phyloP scores from a whole-genome alignment of 495 filamentous ascomycete species.

The Neurospora sp. region DNA sequence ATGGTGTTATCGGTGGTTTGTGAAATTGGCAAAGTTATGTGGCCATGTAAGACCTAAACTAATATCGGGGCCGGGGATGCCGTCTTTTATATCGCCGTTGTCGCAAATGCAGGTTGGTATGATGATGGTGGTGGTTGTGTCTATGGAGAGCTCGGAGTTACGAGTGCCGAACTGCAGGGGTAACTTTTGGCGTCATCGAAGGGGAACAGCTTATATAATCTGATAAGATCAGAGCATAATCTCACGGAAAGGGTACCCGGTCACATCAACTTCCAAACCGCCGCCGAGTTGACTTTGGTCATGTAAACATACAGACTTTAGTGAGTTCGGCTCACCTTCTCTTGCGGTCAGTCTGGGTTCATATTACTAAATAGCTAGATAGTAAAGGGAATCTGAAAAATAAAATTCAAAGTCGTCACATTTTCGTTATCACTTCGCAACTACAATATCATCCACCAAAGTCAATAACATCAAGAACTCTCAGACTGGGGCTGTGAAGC shows the following conservation, averaged over 20 bases:
- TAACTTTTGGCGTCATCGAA: not conserved
- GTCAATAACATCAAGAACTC: not conserved
- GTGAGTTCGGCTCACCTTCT: not conserved
- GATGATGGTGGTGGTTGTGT: not conserved
- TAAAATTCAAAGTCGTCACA: not conserved
- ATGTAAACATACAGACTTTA: not conserved
- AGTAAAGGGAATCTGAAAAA: not conserved
- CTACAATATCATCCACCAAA: not conserved
- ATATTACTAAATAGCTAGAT: not conserved
- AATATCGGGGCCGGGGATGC: not conserved
- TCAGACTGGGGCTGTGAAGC: not conserved
- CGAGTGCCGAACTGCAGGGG: not conserved
- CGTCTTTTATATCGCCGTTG: not conserved
- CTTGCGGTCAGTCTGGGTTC: not conserved
- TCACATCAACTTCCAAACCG: not conserved
- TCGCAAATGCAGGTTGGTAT: not conserved
- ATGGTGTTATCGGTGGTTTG: not conserved
- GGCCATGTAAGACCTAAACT: too few relatives aligned
- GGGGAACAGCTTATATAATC: not conserved
- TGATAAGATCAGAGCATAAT: not conserved
- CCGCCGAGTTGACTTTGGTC: not conserved
- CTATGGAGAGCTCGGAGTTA: not conserved
- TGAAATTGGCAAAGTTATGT: not conserved
- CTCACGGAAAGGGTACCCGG: not conserved
- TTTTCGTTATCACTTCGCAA: not conserved